A percentile compares a stretch with the other conserved stretches of the same genome.
Conservation (phyloP, 441 rosid species). For the Arabidopsis lyrata region DNA sequence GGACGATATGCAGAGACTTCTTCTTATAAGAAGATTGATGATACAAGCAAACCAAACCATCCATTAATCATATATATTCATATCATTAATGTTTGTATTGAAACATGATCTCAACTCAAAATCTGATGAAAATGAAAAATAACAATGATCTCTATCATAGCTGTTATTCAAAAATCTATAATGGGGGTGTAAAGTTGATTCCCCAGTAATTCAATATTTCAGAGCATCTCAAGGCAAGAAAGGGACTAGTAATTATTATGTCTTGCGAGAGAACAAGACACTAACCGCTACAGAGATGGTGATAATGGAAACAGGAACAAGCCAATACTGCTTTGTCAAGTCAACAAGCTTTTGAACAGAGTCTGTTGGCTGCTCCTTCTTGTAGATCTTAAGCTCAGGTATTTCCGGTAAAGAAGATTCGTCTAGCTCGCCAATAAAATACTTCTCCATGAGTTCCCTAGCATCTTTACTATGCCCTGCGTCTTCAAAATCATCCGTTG, state of each 20-base stretch:
- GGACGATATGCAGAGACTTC: background rate
- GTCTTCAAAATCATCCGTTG: slow-evolving; percentile 85
- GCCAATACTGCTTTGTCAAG: slow-evolving; percentile 76
- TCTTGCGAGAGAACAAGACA: slow-evolving; percentile 67
- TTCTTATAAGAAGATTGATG: background rate
- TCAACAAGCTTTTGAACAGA: slow-evolving; percentile 53
- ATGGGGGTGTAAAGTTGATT: slow-evolving; percentile 28
- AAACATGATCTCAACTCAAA: slow-evolving; percentile 7
- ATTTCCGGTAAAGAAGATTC: slow-evolving; percentile 47
- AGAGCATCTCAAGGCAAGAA: slow-evolving; percentile 2
- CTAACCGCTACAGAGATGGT: slow-evolving; percentile 72
- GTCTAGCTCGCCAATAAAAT: slow-evolving; percentile 83
- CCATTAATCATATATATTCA: slow-evolving; percentile 30
- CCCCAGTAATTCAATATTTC: slow-evolving; percentile 31
- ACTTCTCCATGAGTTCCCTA: slow-evolving; percentile 67
- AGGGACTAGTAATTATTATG: slow-evolving; percentile 38
- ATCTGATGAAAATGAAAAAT: background rate
- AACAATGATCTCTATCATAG: slow-evolving; percentile 18
- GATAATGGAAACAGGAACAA: slow-evolving; percentile 62
- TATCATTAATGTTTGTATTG: slow-evolving; percentile 12
- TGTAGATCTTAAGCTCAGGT: slow-evolving; percentile 71
- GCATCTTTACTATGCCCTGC: slow-evolving; percentile 84
- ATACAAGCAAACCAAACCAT: slow-evolving; percentile 35
- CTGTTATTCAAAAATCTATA: slow-evolving; percentile 24
- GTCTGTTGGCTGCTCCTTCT: slow-evolving; percentile 49